Evolutionary conservation across 192 early-diverging fungal genomes (phyloP).

Genomic region (Entomortierella chlamydospora): DNA sequence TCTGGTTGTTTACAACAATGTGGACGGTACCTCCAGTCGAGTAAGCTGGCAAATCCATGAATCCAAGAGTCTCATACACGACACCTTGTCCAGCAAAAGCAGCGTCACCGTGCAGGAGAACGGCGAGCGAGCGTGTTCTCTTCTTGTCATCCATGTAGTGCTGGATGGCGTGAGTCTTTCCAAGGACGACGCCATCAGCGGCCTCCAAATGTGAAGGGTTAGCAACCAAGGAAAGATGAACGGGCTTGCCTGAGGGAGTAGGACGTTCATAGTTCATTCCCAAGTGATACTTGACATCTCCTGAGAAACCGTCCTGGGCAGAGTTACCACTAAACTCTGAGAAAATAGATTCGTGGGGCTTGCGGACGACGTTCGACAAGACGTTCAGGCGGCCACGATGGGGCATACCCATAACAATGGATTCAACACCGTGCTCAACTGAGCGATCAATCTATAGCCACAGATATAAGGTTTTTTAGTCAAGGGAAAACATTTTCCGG

Average conservation of each 20-base stretch:
- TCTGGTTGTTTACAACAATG: slow-evolving; percentile 97
- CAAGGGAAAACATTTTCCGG: slow-evolving; percentile 3
- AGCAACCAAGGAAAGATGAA: slow-evolving; percentile 96
- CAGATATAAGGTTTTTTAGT: neutral
- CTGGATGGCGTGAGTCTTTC: slow-evolving; percentile 97
- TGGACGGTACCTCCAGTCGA: slow-evolving; percentile 97
- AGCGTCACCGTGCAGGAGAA: slow-evolving; percentile 98
- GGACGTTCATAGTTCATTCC: slow-evolving; percentile 97
- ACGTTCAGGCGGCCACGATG: slow-evolving; percentile 99
- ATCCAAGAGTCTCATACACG: slow-evolving; percentile 96
- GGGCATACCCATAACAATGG: slow-evolving; percentile 98
- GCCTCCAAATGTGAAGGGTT: slow-evolving; percentile 99
- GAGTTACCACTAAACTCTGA: slow-evolving; percentile 95
- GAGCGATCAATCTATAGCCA: slow-evolving; percentile 86
- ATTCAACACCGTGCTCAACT: slow-evolving; percentile 95
- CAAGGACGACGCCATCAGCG: slow-evolving; percentile 97
- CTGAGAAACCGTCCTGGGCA: slow-evolving; percentile 90
- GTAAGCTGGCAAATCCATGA: slow-evolving; percentile 95
- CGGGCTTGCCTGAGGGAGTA: slow-evolving; percentile 96
- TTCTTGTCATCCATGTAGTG: slow-evolving; percentile 90
- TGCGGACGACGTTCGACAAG: slow-evolving; percentile 98
- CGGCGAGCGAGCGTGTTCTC: slow-evolving; percentile 86
- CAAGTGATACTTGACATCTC: slow-evolving; percentile 95
- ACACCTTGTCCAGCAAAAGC: slow-evolving; percentile 98
- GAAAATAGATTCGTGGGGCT: slow-evolving; percentile 98